These are phyloP conservation scores for Hydnomerulius pinastri DNA, from an alignment of 768 basidiomycete genomes.

Conservation along the genomic window DNA sequence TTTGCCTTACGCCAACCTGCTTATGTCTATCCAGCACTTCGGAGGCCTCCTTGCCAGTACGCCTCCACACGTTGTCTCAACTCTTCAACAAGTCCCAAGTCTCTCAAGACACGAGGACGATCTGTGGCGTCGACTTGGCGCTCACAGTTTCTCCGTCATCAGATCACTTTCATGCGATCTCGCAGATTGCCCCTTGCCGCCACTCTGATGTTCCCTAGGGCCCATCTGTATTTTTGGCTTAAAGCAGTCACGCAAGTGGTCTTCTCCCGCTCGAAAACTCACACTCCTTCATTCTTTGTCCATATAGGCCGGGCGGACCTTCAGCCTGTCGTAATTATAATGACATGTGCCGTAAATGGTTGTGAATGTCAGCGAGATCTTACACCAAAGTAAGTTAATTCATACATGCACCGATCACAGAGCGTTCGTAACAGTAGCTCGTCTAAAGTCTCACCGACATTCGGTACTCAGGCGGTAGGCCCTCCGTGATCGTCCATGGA, in stretches of 20 bases:
- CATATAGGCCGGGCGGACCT: constrained; percentile 19
- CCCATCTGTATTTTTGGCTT: constrained; percentile 11
- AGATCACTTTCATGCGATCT: constrained; percentile 16
- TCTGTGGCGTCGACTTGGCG: constrained; percentile 2
- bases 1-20: constrained; percentile 10
- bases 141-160: constrained; percentile 11
- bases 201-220: neutral
- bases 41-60: neutral
- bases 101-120: neutral
- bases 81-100: neutral
- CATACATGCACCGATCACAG: neutral
- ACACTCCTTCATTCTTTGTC: constrained; percentile 2
- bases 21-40: neutral
- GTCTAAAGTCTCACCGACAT: neutral
- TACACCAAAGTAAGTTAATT: neutral
- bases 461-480: neutral
- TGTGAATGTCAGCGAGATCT: neutral
- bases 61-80: neutral
- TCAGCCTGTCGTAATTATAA: neutral
- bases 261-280: constrained; percentile 13
- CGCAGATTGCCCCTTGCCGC: constrained; percentile 4
- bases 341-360: constrained; percentile 4
- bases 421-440: neutral
- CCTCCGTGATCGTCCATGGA: neutral
- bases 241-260: neutral